These are phyloP conservation scores for Macaranga tanarius DNA, from an alignment of 441 rosid genomes.

Conservation along the genomic window DNA sequence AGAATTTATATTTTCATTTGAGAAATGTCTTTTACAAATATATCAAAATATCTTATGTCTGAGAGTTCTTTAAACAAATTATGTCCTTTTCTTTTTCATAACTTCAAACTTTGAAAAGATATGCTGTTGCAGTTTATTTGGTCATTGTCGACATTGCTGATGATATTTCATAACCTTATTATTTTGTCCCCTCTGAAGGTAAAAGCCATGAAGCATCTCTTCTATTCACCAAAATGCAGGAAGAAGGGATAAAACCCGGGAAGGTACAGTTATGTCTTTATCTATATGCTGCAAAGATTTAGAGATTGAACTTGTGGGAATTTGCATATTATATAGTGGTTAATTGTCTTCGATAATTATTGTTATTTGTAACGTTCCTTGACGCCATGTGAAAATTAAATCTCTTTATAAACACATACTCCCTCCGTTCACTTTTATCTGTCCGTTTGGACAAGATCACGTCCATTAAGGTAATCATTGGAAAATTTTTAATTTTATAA, in stretches of 20 bases:
- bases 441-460: too few species aligned
- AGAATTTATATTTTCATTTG: background rate
- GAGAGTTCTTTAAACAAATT: background rate
- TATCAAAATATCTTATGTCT: background rate
- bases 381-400: background rate
- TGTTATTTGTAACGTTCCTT: background rate
- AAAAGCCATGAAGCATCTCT: constrained; percentile 54
- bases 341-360: background rate
- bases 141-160: constrained; percentile 5
- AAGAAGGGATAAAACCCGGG: constrained; percentile 76
- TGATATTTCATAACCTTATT: constrained; percentile 11
- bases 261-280: constrained; percentile 40
- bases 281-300: constrained; percentile 1
- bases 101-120: background rate
- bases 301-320: background rate
- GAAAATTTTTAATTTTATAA: too few species aligned
- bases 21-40: too few species aligned
- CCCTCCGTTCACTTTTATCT: too few species aligned
- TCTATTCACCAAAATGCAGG: constrained; percentile 64
- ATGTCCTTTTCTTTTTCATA: background rate
- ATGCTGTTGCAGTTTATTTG: background rate
- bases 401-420: background rate
- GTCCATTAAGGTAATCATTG: too few species aligned
- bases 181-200: constrained; percentile 43
- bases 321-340: background rate